Evolutionary conservation across 1,284 basidiomycete species (phyloP).

Genomic region (Irpex rosettiformis): DNA sequence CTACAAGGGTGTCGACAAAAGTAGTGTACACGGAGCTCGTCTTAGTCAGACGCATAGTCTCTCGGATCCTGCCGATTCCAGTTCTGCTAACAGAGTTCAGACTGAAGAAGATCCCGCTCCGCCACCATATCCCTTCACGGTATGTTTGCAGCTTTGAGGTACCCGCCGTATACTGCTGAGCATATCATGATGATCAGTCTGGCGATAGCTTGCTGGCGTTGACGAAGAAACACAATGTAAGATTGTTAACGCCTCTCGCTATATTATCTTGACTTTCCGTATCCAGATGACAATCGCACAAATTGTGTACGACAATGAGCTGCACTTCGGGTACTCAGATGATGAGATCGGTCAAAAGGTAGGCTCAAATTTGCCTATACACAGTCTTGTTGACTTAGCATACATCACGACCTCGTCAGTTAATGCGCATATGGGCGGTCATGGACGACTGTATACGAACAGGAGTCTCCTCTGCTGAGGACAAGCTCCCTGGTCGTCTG

Average conservation of each 20-base stretch:
- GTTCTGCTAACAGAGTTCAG: slow-evolving; percentile 76
- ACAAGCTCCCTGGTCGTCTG: slow-evolving; percentile 83
- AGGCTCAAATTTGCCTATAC: not conserved
- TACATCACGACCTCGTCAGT: slow-evolving; percentile 31
- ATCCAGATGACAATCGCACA: slow-evolving; percentile 87
- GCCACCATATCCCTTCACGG: slow-evolving; percentile 79
- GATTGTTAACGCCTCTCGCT: slow-evolving; percentile 20
- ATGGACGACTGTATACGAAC: slow-evolving; percentile 94
- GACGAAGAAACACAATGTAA: slow-evolving; percentile 80
- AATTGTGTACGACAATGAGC: slow-evolving; percentile 94
- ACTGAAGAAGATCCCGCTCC: slow-evolving; percentile 51
- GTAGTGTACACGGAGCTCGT: slow-evolving; percentile 73
- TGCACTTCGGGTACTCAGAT: slow-evolving; percentile 71
- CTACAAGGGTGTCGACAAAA: slow-evolving; percentile 93
- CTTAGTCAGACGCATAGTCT: slow-evolving; percentile 65
- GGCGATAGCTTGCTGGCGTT: slow-evolving; percentile 76
- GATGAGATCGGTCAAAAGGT: slow-evolving; percentile 78
- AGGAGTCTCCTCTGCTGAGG: slow-evolving; percentile 80
- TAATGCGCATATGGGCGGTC: slow-evolving; percentile 82
- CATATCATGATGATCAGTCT: slow-evolving; percentile 39
- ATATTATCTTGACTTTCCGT: slow-evolving; percentile 12
- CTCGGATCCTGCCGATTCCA: slow-evolving; percentile 59
- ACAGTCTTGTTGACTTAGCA: slow-evolving; percentile 1
- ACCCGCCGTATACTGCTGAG: not conserved
- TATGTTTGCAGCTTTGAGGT: slow-evolving; percentile 13